Evolutionary conservation across 2,329 filamentous ascomycete genomes (phyloP).

Genomic region (Ophiostoma sp.): DNA sequence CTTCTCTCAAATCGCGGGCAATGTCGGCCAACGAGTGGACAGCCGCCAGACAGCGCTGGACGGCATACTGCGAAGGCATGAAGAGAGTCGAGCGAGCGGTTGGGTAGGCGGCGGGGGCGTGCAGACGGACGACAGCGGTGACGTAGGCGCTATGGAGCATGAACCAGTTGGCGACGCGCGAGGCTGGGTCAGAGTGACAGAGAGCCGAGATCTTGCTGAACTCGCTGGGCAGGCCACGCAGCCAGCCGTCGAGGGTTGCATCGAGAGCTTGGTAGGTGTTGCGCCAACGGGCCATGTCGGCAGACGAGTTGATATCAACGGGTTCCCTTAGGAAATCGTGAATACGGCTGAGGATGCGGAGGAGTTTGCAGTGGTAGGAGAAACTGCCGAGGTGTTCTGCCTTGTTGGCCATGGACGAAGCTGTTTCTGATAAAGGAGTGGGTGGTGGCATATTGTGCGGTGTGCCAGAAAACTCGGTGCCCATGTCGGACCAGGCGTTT

Average conservation of each 20-base stretch:
- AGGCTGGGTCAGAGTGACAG: conserved; percentile 67
- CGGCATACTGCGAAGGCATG: conserved; percentile 81
- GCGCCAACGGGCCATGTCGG: conserved; percentile 88
- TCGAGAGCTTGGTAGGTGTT: conserved; percentile 82
- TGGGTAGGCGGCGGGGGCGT: conserved; percentile 89
- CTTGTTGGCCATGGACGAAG: conserved; percentile 39
- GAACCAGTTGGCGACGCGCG: conserved; percentile 78
- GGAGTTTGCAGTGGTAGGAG: conserved; percentile 84
- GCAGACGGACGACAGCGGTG: conserved; percentile 83
- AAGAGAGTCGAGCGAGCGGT: conserved; percentile 85
- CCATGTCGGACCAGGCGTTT: conserved; percentile 32
- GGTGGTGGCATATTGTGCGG: conserved; percentile 28
- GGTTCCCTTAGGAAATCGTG: conserved; percentile 86
- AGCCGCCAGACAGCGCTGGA: conserved; percentile 76
- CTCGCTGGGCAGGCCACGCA: conserved; percentile 77
- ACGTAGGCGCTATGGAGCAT: conserved; percentile 91
- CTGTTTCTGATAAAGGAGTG: background rate
- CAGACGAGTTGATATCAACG: conserved; percentile 78
- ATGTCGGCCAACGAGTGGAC: conserved; percentile 81
- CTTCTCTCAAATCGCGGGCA: conserved; percentile 73
- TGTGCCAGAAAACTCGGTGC: background rate
- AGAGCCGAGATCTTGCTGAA: conserved; percentile 81
- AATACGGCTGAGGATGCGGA: conserved; percentile 82
- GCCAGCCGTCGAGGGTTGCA: conserved; percentile 76
- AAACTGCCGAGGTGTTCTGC: conserved; percentile 84